A percentile compares a stretch with the other conserved stretches of the same genome.
Evolutionary conservation across 176 grass and related monocot species (phyloP).

Genomic region (Alloteropsis semialata): DNA sequence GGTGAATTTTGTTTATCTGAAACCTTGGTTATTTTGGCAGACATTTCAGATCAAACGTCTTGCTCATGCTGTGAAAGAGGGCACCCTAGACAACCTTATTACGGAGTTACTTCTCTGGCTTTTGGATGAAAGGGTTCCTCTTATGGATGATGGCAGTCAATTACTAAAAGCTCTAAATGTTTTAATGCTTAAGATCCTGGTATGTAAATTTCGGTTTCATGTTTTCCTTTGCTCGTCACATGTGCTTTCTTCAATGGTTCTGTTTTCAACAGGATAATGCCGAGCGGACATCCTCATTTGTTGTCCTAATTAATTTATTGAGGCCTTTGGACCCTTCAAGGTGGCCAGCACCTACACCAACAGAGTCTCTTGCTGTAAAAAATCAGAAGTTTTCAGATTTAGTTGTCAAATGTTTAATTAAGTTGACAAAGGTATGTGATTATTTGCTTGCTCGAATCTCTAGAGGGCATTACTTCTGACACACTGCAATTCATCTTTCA

Average conservation of each 20-base stretch:
- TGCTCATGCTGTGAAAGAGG: slow-evolving; percentile 90
- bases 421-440: slow-evolving; percentile 84
- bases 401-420: slow-evolving; percentile 99
- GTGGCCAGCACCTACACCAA: slow-evolving; percentile 66
- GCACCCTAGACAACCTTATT: slow-evolving; percentile 92
- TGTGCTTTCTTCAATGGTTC: slow-evolving; percentile 26
- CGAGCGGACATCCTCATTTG: slow-evolving; percentile 91
- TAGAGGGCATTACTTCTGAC: slow-evolving; percentile 7
- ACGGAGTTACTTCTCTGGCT: slow-evolving; percentile 98
- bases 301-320: slow-evolving; percentile 88
- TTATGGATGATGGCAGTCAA: slow-evolving; percentile 99
- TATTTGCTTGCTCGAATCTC: background rate
- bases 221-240: background rate
- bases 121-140: slow-evolving; percentile 95
- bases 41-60: slow-evolving; percentile 96
- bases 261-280: slow-evolving; percentile 87
- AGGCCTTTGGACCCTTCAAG: slow-evolving; percentile 86
- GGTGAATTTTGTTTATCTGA: slow-evolving; percentile 2
- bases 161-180: slow-evolving; percentile 96
- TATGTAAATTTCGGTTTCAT: slow-evolving; percentile 32
- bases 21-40: slow-evolving; percentile 32
- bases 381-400: slow-evolving; percentile 99
- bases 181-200: slow-evolving; percentile 99
- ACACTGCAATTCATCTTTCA: slow-evolving; percentile 25
- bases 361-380: slow-evolving; percentile 69